Base-by-base conservation (phyloP, 257 asterid genomes). In the Cruciata laevipes region DNA sequence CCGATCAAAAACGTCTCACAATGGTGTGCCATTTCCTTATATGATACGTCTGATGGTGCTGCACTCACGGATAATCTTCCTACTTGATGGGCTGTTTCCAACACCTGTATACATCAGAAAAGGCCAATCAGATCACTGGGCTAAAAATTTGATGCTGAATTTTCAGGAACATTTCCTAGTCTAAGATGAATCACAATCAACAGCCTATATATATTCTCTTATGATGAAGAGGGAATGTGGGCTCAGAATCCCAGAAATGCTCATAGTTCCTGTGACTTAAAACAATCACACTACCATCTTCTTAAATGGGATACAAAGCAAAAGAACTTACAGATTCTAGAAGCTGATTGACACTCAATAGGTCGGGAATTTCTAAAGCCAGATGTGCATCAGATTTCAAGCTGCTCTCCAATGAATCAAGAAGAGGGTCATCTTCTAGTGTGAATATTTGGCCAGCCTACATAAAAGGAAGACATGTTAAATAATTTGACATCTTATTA, bases 301-400 rank as follows among this genome's bases (percentile, higher is more conserved):
- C 58, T 52, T 12, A 30, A n/a, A 44, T 38, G n/a, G 30, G 64
- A 21, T 1, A 52, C 52, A 40, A 7, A 31, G 6, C 38, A 53
- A 14, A 78, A 69, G 51, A 72, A 83, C 99, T 83, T 83, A 93
- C 99, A 31, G 96, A 90, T 79, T 90, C 96, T 24, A 94, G 83
- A 73, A 94, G 97, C 76, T 94, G 97, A 73, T 90, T 86, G 24
- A 90, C 96, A 6, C 89, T 90, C 70, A 94, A 79, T 69, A 90
- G 84, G 75, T 78, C 79, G 35, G 97, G 89, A 69, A 78, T 72
- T 61, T 88, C 89, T 1, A 75, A 64, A 55, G 88, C 77, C 69
- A 83, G 63, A 30, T 76, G 78, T n/a, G 81, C 63, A 65, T 73
- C 81, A 16, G 72, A 84, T 30, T 73, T 72, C 51, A 63, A 58